These are phyloP conservation scores for Blepharisma undulans DNA, from an alignment of 169 alveolate genomes.

Conservation along the genomic window DNA sequence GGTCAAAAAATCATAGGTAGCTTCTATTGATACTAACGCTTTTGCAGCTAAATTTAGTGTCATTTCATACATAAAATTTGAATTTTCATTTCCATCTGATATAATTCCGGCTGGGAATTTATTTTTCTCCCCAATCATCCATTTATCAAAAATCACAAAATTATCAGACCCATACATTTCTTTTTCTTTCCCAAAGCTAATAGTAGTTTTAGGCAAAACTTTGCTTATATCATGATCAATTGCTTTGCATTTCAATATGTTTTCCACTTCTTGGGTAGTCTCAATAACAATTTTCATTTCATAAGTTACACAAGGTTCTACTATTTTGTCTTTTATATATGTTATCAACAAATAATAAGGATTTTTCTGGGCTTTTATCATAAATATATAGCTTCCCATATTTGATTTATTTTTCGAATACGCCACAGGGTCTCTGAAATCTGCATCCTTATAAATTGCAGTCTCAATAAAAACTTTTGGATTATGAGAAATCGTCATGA, in stretches of 20 bases:
- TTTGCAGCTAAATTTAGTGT: not conserved
- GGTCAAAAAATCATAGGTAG: slow-evolving; percentile 30
- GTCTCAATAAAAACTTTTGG: not conserved
- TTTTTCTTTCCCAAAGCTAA: not conserved
- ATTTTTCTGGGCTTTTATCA: not conserved
- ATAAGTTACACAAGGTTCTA: not conserved
- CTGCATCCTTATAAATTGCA: not conserved
- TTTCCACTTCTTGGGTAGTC: not conserved
- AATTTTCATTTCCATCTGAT: slow-evolving; percentile 9
- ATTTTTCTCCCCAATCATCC: slow-evolving; percentile 21
- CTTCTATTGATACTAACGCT: not conserved
- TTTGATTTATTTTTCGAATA: slow-evolving; percentile 2
- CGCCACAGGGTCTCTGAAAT: not conserved
- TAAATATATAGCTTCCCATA: slow-evolving; percentile 5
- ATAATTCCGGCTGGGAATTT: slow-evolving; percentile 23
- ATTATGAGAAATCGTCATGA: slow-evolving; percentile 24
- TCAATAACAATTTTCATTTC: slow-evolving; percentile 14
- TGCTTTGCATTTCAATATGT: not conserved
- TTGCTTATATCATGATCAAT: not conserved
- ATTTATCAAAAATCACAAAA: not conserved
- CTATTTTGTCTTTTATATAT: not conserved
- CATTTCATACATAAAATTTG: slow-evolving; percentile 14
- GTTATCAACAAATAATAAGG: slow-evolving; percentile 4
- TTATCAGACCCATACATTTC: not conserved
- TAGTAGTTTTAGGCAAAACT: slow-evolving; percentile 9